phyloP scores from a whole-genome alignment of 108 stramenopile genomes.

The Skeletonema potamos region DNA sequence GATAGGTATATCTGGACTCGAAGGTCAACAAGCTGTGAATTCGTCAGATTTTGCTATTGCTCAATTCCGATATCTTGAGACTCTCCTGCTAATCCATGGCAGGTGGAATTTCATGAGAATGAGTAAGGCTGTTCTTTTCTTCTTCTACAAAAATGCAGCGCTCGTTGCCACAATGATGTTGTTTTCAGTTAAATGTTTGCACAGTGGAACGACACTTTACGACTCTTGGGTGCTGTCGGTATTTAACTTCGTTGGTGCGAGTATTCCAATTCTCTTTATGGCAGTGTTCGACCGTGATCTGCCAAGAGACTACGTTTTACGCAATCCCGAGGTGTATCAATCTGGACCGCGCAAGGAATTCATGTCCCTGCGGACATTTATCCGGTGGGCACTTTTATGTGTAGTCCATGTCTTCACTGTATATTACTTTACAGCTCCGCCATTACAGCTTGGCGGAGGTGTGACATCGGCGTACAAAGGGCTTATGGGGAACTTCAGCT shows the following conservation, averaged over 20 bases:
- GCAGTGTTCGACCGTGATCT: constrained; percentile 94
- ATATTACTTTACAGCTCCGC: constrained; percentile 61
- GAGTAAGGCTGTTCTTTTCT: constrained; percentile 89
- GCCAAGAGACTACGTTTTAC: constrained; percentile 72
- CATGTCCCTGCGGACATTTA: constrained; percentile 55
- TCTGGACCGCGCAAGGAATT: constrained; percentile 78
- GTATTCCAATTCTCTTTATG: constrained; percentile 80
- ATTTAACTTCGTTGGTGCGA: constrained; percentile 88
- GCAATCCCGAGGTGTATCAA: constrained; percentile 77
- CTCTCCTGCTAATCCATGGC: constrained; percentile 94
- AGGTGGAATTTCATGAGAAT: constrained; percentile 94
- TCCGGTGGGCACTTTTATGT: constrained; percentile 70
- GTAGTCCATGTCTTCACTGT: constrained; percentile 68
- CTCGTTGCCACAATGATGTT: constrained; percentile 79
- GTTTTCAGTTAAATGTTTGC: constrained; percentile 70
- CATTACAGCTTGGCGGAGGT: constrained; percentile 57
- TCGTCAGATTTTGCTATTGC: constrained; percentile 93
- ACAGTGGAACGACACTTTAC: constrained; percentile 79
- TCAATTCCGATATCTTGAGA: constrained; percentile 90
- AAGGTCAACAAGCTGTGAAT: constrained; percentile 97
- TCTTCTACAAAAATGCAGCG: constrained; percentile 98
- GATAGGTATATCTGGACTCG: constrained; percentile 94
- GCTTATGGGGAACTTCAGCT: constrained; percentile 53
- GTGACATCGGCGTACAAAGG: constrained; percentile 67
- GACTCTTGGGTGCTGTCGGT: constrained; percentile 81